A percentile compares a stretch with the other conserved stretches of the same genome.
Conservation (phyloP, 140 eudicot genomes). For the Oenanthe javanica region DNA sequence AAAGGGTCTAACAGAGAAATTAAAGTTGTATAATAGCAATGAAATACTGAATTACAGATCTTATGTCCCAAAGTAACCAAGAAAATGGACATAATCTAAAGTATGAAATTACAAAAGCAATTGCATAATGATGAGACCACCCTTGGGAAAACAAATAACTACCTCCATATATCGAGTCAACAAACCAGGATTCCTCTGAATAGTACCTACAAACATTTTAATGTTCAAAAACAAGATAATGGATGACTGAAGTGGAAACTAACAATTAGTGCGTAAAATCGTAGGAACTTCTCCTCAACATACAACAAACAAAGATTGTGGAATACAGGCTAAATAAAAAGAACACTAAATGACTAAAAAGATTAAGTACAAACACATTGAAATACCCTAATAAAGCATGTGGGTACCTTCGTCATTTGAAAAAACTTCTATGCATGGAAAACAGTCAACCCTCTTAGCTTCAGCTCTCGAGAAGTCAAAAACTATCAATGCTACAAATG, state of each 20-base stretch:
- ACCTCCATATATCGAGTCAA: conserved; percentile 30
- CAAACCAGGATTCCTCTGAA: conserved; percentile 19
- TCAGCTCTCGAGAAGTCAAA: conserved; percentile 28
- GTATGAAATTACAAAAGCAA: neutral
- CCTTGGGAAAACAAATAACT: conserved; percentile 1
- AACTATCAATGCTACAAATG: conserved; percentile 33
- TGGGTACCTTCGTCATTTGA: conserved; percentile 8
- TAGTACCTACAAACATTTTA: conserved; percentile 10
- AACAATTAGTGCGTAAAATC: neutral
- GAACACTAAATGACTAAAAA: neutral
- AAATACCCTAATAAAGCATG: conserved; percentile 12
- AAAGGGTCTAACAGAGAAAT: neutral
- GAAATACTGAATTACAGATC: neutral
- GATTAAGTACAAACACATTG: neutral
- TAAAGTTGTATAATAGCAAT: neutral
- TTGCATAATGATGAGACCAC: neutral
- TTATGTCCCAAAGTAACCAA: neutral
- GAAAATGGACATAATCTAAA: neutral
- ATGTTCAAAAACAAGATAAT: conserved; percentile 1
- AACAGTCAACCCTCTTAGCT: conserved; percentile 32
- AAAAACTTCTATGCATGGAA: conserved; percentile 29
- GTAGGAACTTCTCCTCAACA: neutral
- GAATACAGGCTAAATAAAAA: neutral
- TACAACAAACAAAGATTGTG: neutral
- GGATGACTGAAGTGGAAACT: neutral